These are phyloP conservation scores for Cicer cuneatum DNA, from an alignment of 306 rosid genomes.

Conservation along the genomic window DNA sequence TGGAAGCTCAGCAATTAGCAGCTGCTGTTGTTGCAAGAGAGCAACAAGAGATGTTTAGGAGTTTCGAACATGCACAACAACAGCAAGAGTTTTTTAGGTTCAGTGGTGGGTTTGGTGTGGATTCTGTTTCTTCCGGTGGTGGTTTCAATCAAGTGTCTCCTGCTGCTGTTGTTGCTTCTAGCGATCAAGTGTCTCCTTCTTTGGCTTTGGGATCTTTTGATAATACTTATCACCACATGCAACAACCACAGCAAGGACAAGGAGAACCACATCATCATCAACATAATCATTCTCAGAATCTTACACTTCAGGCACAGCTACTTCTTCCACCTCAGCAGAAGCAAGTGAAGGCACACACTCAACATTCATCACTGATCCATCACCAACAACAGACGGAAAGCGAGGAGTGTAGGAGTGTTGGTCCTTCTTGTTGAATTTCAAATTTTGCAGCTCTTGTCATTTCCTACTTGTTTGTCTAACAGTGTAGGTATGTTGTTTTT, in stretches of 20 bases:
- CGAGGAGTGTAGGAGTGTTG: constrained; percentile 70
- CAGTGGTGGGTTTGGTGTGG: constrained; percentile 65
- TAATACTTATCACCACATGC: constrained; percentile 60
- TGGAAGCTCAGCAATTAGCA: constrained; percentile 77
- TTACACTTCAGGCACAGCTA: too few relatives aligned
- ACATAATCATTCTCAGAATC: constrained; percentile 3
- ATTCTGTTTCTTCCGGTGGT: constrained; percentile 52
- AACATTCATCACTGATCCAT: constrained; percentile 47
- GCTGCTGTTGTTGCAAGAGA: constrained; percentile 67
- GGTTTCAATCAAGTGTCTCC: constrained; percentile 62
- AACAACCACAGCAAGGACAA: constrained; percentile 52
- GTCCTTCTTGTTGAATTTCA: constrained; percentile 66
- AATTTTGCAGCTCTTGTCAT: constrained; percentile 41
- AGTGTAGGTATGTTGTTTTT: constrained; percentile 54
- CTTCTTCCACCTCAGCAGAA: constrained; percentile 59
- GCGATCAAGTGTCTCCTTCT: constrained; percentile 61
- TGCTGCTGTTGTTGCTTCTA: constrained; percentile 1
- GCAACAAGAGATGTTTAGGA: constrained; percentile 69
- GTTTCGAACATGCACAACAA: constrained; percentile 56
- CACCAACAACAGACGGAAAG: constrained; percentile 56
- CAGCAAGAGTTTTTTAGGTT: constrained; percentile 64
- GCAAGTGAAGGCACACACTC: constrained; percentile 49
- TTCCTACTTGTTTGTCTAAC: constrained; percentile 45
- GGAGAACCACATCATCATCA: constrained; percentile 47
- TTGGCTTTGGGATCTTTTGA: constrained; percentile 77